phyloP scores from a whole-genome alignment of 495 filamentous ascomycete species.

The Aspergillus funiculosus region DNA sequence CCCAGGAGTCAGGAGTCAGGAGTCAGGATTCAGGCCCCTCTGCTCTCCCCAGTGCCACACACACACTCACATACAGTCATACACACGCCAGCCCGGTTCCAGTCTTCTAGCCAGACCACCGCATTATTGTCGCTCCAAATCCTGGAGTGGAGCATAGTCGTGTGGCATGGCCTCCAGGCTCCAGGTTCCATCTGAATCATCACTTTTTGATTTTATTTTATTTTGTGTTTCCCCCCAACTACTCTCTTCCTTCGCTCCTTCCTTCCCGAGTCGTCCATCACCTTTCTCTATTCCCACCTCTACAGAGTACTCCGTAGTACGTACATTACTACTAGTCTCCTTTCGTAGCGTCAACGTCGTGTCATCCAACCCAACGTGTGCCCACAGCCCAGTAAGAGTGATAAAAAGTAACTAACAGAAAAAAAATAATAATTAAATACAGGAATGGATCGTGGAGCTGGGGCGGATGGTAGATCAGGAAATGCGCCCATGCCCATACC shows the following conservation, averaged over 20 bases:
- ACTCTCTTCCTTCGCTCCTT: slow-evolving; percentile 15
- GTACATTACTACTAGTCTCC: slow-evolving; percentile 23
- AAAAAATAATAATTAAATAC: slow-evolving; percentile 12
- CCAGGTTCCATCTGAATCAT: slow-evolving; percentile 31
- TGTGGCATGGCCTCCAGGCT: slow-evolving; percentile 21
- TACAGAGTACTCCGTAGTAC: too few species aligned
- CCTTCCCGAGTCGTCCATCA: slow-evolving; percentile 17
- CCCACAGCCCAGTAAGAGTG: neutral
- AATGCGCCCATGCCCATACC: slow-evolving; percentile 9
- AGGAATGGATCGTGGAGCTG: slow-evolving; percentile 36
- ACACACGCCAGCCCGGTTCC: neutral
- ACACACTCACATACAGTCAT: too few species aligned
- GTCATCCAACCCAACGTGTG: slow-evolving; percentile 37
- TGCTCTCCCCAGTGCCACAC: too few species aligned
- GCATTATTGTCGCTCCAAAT: slow-evolving; percentile 13
- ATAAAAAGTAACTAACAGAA: slow-evolving; percentile 8
- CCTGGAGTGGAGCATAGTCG: slow-evolving; percentile 17
- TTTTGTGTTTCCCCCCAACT: slow-evolving; percentile 6
- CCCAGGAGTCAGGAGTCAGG: too few species aligned
- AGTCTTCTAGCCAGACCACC: slow-evolving; percentile 3
- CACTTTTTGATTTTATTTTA: slow-evolving; percentile 5
- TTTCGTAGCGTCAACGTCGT: slow-evolving; percentile 44
- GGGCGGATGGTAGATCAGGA: slow-evolving; percentile 38
- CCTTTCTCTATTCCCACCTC: slow-evolving; percentile 16
- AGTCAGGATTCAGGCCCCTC: too few species aligned